Evolutionary conservation across 208 protist species (phyloP).

Genomic region (Ichthyophonus hoferi): DNA sequence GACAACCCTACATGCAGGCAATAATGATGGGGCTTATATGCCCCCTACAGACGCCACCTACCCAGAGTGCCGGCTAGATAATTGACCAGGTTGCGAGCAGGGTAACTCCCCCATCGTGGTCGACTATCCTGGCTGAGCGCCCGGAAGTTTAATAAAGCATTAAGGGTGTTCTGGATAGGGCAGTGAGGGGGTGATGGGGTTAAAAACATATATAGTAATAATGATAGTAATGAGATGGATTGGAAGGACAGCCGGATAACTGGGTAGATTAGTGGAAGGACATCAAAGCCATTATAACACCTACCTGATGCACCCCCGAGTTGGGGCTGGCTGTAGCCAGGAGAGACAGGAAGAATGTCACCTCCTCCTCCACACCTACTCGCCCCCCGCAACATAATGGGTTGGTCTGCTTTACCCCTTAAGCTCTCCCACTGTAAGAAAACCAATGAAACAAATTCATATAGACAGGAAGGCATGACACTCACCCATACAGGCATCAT

Average conservation of each 20-base stretch:
- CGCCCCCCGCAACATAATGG: too few relatives aligned
- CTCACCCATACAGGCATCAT: slow-evolving; percentile 1
- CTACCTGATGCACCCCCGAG: slow-evolving; percentile 14
- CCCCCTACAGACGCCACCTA: too few relatives aligned
- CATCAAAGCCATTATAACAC: too few relatives aligned
- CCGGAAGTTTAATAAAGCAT: slow-evolving; percentile 19
- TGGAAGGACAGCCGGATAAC: neutral
- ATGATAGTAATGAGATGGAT: neutral
- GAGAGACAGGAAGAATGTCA: slow-evolving; percentile 10
- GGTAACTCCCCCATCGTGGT: slow-evolving; percentile 20
- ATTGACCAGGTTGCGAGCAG: slow-evolving; percentile 16
- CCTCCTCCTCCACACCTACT: neutral
- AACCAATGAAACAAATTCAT: too few relatives aligned
- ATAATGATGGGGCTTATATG: too few relatives aligned
- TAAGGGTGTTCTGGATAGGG: slow-evolving; percentile 14
- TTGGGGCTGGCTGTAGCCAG: slow-evolving; percentile 25
- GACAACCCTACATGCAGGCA: too few relatives aligned
- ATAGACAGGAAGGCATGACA: neutral
- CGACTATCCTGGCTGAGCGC: slow-evolving; percentile 21
- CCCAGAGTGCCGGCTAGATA: slow-evolving; percentile 24
- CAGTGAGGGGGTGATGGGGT: neutral
- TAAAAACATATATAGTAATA: neutral
- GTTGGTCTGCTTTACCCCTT: too few relatives aligned
- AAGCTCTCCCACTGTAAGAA: too few relatives aligned
- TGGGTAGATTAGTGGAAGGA: neutral